phyloP scores from a whole-genome alignment of 2,329 filamentous ascomycete species.

The Alternaria solani region DNA sequence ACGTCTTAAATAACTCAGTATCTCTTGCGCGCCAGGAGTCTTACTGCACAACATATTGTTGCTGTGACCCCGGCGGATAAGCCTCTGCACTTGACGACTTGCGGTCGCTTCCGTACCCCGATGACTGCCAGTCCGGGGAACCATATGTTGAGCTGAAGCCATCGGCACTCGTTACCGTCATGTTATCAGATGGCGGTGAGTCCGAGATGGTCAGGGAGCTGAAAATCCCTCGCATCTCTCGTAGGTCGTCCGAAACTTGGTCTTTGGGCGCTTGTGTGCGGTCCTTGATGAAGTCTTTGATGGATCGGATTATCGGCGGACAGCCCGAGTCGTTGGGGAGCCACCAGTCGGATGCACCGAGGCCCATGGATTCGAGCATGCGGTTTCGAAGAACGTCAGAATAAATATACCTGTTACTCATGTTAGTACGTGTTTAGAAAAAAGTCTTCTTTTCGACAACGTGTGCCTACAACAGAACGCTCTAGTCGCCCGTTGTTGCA shows the following conservation, averaged over 20 bases:
- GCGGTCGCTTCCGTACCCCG: slow-evolving; percentile 30
- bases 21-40: background rate
- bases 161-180: slow-evolving; percentile 39
- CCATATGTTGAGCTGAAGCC: slow-evolving; percentile 26
- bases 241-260: slow-evolving; percentile 68
- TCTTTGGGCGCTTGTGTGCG: slow-evolving; percentile 65
- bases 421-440: slow-evolving; percentile 15
- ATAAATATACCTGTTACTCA: slow-evolving; percentile 75
- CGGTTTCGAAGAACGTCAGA: slow-evolving; percentile 75
- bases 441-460: background rate
- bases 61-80: slow-evolving; percentile 18
- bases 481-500: background rate
- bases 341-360: slow-evolving; percentile 85
- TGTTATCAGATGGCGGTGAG: slow-evolving; percentile 41
- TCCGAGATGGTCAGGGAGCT: slow-evolving; percentile 50
- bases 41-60: slow-evolving; percentile 28
- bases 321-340: slow-evolving; percentile 82
- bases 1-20: background rate
- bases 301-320: slow-evolving; percentile 74
- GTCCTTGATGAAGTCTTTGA: slow-evolving; percentile 83
- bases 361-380: slow-evolving; percentile 78
- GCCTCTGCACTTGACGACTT: slow-evolving; percentile 28
- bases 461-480: background rate
- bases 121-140: slow-evolving; percentile 35
- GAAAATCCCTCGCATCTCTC: slow-evolving; percentile 77